These are phyloP conservation scores for Dictyostelium gargantuum DNA, from an alignment of 208 protist genomes.

Conservation along the genomic window DNA sequence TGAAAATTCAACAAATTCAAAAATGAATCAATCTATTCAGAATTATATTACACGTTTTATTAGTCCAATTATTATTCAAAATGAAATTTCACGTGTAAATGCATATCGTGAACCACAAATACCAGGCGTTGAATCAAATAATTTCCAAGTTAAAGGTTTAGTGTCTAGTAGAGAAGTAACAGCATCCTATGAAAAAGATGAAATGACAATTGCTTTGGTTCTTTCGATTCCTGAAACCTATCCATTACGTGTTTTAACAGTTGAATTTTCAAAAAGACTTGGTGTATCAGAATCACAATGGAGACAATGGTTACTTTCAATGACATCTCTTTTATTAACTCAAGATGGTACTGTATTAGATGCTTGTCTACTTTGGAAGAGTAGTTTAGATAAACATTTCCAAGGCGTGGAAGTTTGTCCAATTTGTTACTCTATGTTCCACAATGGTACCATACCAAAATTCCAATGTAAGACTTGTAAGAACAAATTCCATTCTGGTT, in stretches of 20 bases:
- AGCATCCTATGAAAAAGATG: conserved; percentile 54
- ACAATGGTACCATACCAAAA: conserved; percentile 34
- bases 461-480: conserved; percentile 67
- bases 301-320: conserved; percentile 59
- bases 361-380: conserved; percentile 66
- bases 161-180: not conserved
- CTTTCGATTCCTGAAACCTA: conserved; percentile 51
- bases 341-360: conserved; percentile 64
- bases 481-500: conserved; percentile 70
- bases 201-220: conserved; percentile 34
- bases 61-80: conserved; percentile 12
- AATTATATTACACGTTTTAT: conserved; percentile 1
- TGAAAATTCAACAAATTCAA: conserved; percentile 4
- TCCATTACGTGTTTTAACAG: conserved; percentile 17
- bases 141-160: not conserved
- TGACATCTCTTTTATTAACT: conserved; percentile 46
- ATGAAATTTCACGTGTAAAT: conserved; percentile 26
- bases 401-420: conserved; percentile 68
- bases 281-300: conserved; percentile 55
- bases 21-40: not conserved
- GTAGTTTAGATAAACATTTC: conserved; percentile 66
- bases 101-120: not conserved
- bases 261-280: not conserved
- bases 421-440: conserved; percentile 69
- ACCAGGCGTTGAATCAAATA: too few species aligned